These are phyloP conservation scores for Sporormia fimetaria DNA, from an alignment of 495 filamentous ascomycete genomes.

Conservation along the genomic window DNA sequence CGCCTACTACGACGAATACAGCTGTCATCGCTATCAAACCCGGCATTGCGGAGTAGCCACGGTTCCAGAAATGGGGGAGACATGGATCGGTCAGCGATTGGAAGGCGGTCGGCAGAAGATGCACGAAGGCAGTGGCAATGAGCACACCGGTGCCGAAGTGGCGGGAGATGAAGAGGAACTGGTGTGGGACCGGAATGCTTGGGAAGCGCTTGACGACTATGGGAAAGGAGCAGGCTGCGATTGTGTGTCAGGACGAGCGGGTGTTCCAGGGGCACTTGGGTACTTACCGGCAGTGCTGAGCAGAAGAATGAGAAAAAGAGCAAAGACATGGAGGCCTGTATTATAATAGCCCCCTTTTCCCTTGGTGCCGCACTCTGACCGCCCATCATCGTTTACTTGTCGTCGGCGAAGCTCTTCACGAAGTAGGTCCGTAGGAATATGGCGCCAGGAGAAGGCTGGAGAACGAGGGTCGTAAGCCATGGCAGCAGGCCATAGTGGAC, in stretches of 20 bases:
- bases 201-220: conserved; percentile 35
- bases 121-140: conserved; percentile 40
- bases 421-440: conserved; percentile 29
- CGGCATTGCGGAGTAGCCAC: conserved; percentile 36
- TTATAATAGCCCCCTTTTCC: conserved; percentile 28
- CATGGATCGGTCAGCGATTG: conserved; percentile 36
- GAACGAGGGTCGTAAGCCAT: neutral
- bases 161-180: conserved; percentile 36
- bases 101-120: conserved; percentile 38
- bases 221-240: conserved; percentile 35
- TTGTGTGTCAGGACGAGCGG: neutral
- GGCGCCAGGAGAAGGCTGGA: conserved; percentile 20
- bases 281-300: conserved; percentile 29
- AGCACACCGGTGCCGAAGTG: conserved; percentile 43
- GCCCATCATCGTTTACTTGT: conserved; percentile 22
- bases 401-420: conserved; percentile 30
- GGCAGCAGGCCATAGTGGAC: no score
- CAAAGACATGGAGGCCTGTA: conserved; percentile 34
- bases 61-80: conserved; percentile 37
- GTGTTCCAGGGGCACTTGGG: neutral
- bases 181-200: conserved; percentile 31
- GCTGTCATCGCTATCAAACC: conserved; percentile 35
- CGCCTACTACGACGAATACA: conserved; percentile 35
- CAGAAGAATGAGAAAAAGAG: conserved; percentile 34
- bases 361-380: conserved; percentile 31